Conservation (phyloP, 140 eudicot genomes). For the Stevia rebaudiana region DNA sequence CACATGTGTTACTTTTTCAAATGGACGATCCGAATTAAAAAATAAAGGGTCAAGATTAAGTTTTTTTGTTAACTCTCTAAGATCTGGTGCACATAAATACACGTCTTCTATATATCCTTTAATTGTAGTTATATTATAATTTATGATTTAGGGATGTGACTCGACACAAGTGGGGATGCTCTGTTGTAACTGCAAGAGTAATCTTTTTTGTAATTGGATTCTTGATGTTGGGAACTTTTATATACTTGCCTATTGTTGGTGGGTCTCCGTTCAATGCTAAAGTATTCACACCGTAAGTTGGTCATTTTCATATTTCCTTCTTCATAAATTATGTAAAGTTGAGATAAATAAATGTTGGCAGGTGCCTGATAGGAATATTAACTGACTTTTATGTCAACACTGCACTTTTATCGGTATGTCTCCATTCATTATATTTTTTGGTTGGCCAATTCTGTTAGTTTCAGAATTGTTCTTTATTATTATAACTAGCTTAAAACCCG, state of each 20-base stretch:
- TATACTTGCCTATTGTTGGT: constrained; percentile 39
- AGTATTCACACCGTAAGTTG: constrained; percentile 54
- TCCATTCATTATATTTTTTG: background rate
- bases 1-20: no score
- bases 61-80: no score
- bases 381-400: constrained; percentile 55
- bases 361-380: constrained; percentile 61
- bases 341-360: constrained; percentile 20
- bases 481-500: no score
- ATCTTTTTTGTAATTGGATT: constrained; percentile 45
- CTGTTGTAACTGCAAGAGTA: constrained; percentile 44
- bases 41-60: no score
- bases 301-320: background rate
- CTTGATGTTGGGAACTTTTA: constrained; percentile 53
- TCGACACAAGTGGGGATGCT: constrained; percentile 23
- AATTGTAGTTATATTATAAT: background rate
- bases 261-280: constrained; percentile 55
- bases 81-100: no score
- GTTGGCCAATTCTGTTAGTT: background rate
- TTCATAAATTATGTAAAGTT: background rate
- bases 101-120: no score
- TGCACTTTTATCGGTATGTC: constrained; percentile 49
- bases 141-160: constrained; percentile 30
- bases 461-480: background rate
- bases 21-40: no score